Evolutionary conservation across 1,139 yeast species (phyloP).

Genomic region (Williopsis jadinii): DNA sequence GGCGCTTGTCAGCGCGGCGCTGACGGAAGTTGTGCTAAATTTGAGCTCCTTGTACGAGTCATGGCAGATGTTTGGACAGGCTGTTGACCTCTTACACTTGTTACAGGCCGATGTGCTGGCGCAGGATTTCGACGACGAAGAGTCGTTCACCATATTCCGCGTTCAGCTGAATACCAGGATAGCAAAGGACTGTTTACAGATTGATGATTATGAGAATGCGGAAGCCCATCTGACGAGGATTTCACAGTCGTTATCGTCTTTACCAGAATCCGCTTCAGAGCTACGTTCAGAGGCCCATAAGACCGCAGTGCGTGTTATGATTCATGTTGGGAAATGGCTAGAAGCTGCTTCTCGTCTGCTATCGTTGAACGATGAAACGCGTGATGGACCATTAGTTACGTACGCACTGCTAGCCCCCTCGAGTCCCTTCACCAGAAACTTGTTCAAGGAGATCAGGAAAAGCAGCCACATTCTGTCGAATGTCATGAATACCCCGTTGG

Average conservation of each 20-base stretch:
- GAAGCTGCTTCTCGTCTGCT: conserved; percentile 16
- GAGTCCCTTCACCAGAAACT: conserved; percentile 8
- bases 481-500: conserved; percentile 7
- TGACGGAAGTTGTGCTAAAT: conserved; percentile 8
- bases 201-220: conserved; percentile 9
- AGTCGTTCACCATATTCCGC: conserved; percentile 10
- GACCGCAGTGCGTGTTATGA: conserved; percentile 12
- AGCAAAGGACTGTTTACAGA: conserved; percentile 16
- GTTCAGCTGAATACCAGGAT: conserved; percentile 15
- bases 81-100: conserved; percentile 8
- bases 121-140: conserved; percentile 11
- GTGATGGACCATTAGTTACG: conserved; percentile 8
- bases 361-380: conserved; percentile 8
- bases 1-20: conserved; percentile 6
- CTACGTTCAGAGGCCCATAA: conserved; percentile 5
- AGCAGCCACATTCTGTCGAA: conserved; percentile 5
- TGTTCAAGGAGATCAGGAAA: conserved; percentile 8
- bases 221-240: conserved; percentile 11
- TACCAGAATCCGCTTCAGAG: neutral
- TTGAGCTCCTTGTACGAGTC: conserved; percentile 12
- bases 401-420: conserved; percentile 11
- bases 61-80: conserved; percentile 1
- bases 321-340: conserved; percentile 14
- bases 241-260: conserved; percentile 3
- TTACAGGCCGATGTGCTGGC: conserved; percentile 12